Evolutionary conservation across 768 basidiomycete species (phyloP), one percentile per base, ranked within the genome.

Genomic region (Dictyophora rubrovolvata): DNA sequence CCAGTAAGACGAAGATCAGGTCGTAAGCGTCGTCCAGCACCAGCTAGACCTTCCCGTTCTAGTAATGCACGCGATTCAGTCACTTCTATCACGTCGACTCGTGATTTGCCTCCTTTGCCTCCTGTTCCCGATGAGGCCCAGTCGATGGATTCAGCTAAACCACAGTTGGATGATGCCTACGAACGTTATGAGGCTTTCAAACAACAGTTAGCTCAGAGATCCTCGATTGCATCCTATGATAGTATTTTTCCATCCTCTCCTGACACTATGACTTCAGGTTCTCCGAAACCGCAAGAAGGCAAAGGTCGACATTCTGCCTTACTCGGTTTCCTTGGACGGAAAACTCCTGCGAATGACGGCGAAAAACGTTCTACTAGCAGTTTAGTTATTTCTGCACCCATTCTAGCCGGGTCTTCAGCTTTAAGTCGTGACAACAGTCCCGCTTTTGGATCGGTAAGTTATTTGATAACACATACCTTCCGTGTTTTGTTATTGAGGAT

Each of bases 121-220:
- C 60, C 69, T 16, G 37, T 48, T 21, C 28, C 67, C 5, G 67
- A 69, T 12, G 75, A 79, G 48, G 74, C 78, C 62, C 71, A 74
- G 48, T 42, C 42, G 11, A 42, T 42, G 42, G 42, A 42, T 42
- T 42, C 42, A 42, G 42, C 12, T 42, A 42, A 42, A 42, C 51
- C 69, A 16, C 68, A 67, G 12, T 72, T 88, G 37, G 86, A 92
- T 64, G 92, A 95, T 69, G 93, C 93, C 0, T 95, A 87, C 69
- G 89, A 89, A 59, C 78, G 91, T 37, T 96, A 95, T 67, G 89
- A 94, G 68, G 76, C 84, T n/a, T 93, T 85, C 71, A 82, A 82
- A 66, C 81, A 82, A 65, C 56, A 72, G 70, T 48, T 77, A 79
- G 55, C 62, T 67, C 20, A 76, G 72, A 57, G 64, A 71, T 51